Conservation (phyloP, 2,329 filamentous ascomycete genomes). For the Penicillium corylophilum region DNA sequence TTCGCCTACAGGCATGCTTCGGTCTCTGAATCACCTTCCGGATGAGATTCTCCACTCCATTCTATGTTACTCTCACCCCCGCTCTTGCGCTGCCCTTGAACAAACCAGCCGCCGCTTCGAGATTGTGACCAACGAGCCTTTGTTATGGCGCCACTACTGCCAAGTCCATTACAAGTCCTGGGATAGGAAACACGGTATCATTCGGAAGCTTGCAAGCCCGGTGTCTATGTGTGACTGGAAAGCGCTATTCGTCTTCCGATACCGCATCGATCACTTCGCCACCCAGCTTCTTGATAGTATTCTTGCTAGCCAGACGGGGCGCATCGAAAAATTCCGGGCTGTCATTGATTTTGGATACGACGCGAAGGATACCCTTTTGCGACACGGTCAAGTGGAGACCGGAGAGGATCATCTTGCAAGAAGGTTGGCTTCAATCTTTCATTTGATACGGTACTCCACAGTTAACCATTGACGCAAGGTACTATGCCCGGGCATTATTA, state of each 20-base stretch:
- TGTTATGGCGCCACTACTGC: conserved; percentile 82
- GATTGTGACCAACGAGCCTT: conserved; percentile 65
- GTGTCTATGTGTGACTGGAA: conserved; percentile 72
- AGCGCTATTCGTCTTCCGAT: conserved; percentile 59
- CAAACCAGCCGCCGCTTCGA: conserved; percentile 63
- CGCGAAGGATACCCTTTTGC: conserved; percentile 78
- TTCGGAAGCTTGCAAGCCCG: conserved; percentile 53
- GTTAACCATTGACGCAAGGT: conserved; percentile 48
- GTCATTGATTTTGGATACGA: conserved; percentile 78
- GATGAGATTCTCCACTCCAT: conserved; percentile 85
- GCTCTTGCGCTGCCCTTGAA: conserved; percentile 54
- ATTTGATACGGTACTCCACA: not conserved
- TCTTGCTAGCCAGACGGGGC: conserved; percentile 66
- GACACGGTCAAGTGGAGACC: conserved; percentile 61
- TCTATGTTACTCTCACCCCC: conserved; percentile 60
- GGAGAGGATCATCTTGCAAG: conserved; percentile 75
- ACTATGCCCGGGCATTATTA: conserved; percentile 72
- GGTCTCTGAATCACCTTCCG: conserved; percentile 54
- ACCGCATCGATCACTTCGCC: conserved; percentile 53
- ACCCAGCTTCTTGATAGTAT: conserved; percentile 64
- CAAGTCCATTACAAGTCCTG: conserved; percentile 68
- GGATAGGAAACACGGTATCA: conserved; percentile 64
- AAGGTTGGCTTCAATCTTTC: conserved; percentile 41
- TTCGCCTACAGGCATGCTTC: conserved; percentile 31
- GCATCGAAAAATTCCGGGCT: conserved; percentile 66